Percentiles rank a stretch among this genome's conserved stretches.
Evolutionary conservation across 179 eudicot species (phyloP).

Genomic region (Spergularia azorica): DNA sequence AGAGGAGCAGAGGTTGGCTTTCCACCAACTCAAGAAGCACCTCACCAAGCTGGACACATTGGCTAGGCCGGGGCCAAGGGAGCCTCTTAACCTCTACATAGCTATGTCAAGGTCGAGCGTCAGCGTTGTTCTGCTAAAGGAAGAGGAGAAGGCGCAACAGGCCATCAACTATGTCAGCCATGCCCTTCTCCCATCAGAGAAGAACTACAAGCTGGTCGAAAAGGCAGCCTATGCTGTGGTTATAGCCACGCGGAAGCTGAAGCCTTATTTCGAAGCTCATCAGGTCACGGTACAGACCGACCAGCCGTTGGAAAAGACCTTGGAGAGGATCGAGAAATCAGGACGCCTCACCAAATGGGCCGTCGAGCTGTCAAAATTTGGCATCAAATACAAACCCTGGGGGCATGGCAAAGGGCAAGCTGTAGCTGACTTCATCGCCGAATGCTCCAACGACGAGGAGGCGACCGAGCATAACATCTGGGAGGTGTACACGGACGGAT

Average conservation of each 20-base stretch:
- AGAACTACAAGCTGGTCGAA: neutral
- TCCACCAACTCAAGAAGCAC: neutral
- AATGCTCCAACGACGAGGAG: neutral
- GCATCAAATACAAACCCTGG: neutral
- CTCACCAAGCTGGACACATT: neutral
- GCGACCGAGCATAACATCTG: neutral
- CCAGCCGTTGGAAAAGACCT: neutral
- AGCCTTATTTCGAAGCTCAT: neutral
- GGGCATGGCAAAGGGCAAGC: slow-evolving; percentile 5
- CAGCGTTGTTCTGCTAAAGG: neutral
- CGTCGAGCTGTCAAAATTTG: neutral
- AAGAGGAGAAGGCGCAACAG: neutral
- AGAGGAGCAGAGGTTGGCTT: neutral
- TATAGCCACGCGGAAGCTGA: neutral
- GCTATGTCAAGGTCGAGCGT: neutral
- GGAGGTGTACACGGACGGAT: neutral
- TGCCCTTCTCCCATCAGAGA: neutral
- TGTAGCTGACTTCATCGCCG: neutral
- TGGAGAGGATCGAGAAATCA: neutral
- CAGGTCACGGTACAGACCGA: neutral
- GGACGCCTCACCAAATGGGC: neutral
- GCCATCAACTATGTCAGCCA: neutral
- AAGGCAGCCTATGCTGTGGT: neutral
- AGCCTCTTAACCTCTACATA: neutral
- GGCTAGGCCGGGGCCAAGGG: neutral